Evolutionary conservation across 2,329 filamentous ascomycete genomes (phyloP).

Genomic region (Trichoderma sp.): DNA sequence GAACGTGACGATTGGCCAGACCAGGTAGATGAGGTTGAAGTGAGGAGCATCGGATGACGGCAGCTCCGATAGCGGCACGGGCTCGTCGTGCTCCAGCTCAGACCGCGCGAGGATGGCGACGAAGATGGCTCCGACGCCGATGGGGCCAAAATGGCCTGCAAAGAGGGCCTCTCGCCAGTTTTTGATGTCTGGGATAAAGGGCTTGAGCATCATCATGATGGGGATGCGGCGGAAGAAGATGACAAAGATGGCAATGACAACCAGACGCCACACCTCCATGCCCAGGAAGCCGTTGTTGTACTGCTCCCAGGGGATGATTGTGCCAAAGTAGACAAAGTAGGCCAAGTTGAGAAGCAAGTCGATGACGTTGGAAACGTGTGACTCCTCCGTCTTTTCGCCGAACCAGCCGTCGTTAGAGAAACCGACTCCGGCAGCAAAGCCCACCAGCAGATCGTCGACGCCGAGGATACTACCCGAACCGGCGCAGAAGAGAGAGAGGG

Average conservation of each 20-base stretch:
- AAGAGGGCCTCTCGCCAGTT: constrained; percentile 97
- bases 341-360: constrained; percentile 94
- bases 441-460: constrained; percentile 89
- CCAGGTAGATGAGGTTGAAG: constrained; percentile 75
- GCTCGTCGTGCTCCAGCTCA: constrained; percentile 77
- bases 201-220: constrained; percentile 88
- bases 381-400: constrained; percentile 95
- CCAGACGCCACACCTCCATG: constrained; percentile 81
- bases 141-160: constrained; percentile 95
- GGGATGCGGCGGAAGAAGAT: constrained; percentile 95
- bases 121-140: constrained; percentile 95
- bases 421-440: constrained; percentile 93
- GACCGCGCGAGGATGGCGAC: constrained; percentile 89
- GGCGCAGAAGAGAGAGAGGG: constrained; percentile 91
- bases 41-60: constrained; percentile 58
- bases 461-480: constrained; percentile 90
- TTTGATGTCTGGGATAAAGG: constrained; percentile 93
- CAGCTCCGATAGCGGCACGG: constrained; percentile 69
- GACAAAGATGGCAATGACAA: constrained; percentile 92
- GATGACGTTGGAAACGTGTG: constrained; percentile 98
- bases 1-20: constrained; percentile 96
- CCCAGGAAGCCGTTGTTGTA: constrained; percentile 78
- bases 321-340: constrained; percentile 97
- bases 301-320: constrained; percentile 94
- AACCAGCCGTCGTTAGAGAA: constrained; percentile 99